Base-by-base conservation (phyloP, 1,284 basidiomycete genomes). In the Athelia psychrophila region DNA sequence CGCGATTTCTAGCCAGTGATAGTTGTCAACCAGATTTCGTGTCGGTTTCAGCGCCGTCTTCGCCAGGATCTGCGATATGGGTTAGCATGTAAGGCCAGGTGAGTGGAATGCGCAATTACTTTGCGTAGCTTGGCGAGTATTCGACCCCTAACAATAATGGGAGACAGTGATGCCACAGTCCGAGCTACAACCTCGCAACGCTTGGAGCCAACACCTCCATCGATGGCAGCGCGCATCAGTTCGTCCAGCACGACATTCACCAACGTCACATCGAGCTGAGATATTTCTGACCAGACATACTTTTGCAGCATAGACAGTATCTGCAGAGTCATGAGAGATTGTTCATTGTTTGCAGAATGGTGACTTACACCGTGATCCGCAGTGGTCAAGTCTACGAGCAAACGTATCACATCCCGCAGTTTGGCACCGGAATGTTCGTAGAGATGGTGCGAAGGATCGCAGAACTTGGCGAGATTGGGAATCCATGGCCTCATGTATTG, bases 401-500 rank as follows among this genome's bases (percentile, higher is more conserved):
- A 76, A 25, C 91, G 81, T 48, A 95, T 77, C 56, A 88, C 87
- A 62, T 94, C 91, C 12, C 89, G 80, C 19, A 95, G 69, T 57
- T 83, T 78, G 4, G 84, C 80, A 4, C 83, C 85, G 2, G 88
- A 87, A 36, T 81, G 76, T 53, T 92, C 89, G 56, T 80, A 90
- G 20, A 83, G 66, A 23, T 73, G 66, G 56, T 78, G 79, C 1
- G 83, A 81, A 1, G 91, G 86, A 58, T 87, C 86, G 35, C 83
- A 80, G 59, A 91, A 94, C 19, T 74, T 65, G 2, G 81, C 75
- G 2, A 96, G 72, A 61, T 95, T 94, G 64, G 79, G 84, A 45
- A 95, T 78, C 93, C 93, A 96, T 2, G 93, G 91, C 44, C 79
- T 81, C 72, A 95, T 78, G 62, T 93, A 94, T 54, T 88, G 83